Base-by-base conservation (phyloP, 306 rosid genomes). In the Vigna angularis region DNA sequence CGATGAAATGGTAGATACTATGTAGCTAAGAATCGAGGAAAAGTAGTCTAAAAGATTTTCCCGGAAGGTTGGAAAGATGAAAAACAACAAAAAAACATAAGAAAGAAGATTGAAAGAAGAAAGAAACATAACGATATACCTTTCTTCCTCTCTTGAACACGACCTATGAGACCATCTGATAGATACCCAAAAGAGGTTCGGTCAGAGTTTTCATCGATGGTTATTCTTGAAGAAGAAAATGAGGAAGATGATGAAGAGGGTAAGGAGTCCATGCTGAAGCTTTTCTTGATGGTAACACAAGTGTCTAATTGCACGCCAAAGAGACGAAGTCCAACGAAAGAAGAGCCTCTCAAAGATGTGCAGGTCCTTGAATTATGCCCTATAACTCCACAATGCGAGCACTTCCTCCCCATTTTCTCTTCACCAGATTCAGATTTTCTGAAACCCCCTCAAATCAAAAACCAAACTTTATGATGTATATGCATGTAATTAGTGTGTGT, bases 331-430 rank as follows among this genome's bases (percentile, higher is more conserved):
- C 93, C 88, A 72, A 66, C 83, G 42, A 50, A 63, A 73, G 51
- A 74, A 74, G 72, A 58, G 3, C 59, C 79, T 82, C 86, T 88
- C 38, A 70, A 73, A 77, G 87, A 89, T 9, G 96, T 72, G 85
- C 99, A 95, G 6, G 99, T 95, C 66, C 99, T 92, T 9, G 97
- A 95, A 85, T 95, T 95, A 70, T 95, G 98, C 24, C 99, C 99
- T 77, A 88, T 84, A 70, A 83, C 90, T 69, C 98, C 96, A 87
- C 99, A 95, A 86, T 95, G 98, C 16, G 99, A 95, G 82, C 99
- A 95, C 89, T 95, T 95, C 74, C 99, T 92, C 0, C 89, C 98
- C 99, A 95, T 92, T 73, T 70, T 83, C 68, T 67, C 70, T 71
- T 47, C 38, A 38, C 81, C 79, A 56, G n/a, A 34, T 2, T 6